Evolutionary conservation across 495 filamentous ascomycete genomes (phyloP).

Genomic region (Massariosphaeria phaeospora): DNA sequence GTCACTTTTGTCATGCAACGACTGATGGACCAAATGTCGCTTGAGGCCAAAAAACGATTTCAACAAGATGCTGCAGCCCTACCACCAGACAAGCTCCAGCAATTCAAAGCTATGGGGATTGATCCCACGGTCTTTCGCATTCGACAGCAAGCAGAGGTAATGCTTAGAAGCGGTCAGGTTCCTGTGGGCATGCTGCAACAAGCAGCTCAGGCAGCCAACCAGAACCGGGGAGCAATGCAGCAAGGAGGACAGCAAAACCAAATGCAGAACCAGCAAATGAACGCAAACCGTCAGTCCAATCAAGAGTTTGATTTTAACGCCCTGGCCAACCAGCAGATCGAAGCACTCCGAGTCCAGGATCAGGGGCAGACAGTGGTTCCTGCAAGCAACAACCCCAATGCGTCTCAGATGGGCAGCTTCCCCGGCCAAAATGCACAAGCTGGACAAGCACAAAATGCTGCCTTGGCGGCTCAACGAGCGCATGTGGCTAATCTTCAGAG

Average conservation of each 20-base stretch:
- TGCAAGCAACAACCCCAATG: constrained; percentile 53
- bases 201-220: too few species aligned
- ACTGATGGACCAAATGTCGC: constrained; percentile 42
- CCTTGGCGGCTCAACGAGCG: constrained; percentile 31
- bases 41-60: constrained; percentile 47
- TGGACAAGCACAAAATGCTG: constrained; percentile 42
- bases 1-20: constrained; percentile 45
- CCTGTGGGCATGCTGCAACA: constrained; percentile 2
- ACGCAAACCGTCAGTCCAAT: constrained; percentile 41
- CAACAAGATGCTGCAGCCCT: constrained; percentile 41
- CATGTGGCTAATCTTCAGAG: constrained; percentile 41
- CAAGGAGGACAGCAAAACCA: constrained; percentile 31
- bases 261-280: constrained; percentile 41
- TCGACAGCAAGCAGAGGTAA: constrained; percentile 46
- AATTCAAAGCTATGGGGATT: constrained; percentile 42
- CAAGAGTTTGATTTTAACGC: constrained; percentile 51
- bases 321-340: constrained; percentile 58
- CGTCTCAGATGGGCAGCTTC: constrained; percentile 44
- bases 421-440: constrained; percentile 41
- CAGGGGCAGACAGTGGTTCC: constrained; percentile 63
- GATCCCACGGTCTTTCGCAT: constrained; percentile 51
- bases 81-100: constrained; percentile 44
- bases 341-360: constrained; percentile 59
- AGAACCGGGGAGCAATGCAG: constrained; percentile 8
- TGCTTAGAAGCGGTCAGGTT: constrained; percentile 19